These are phyloP conservation scores for Lycium barbarum DNA, from an alignment of 257 asterid species.

Conservation along the genomic window DNA sequence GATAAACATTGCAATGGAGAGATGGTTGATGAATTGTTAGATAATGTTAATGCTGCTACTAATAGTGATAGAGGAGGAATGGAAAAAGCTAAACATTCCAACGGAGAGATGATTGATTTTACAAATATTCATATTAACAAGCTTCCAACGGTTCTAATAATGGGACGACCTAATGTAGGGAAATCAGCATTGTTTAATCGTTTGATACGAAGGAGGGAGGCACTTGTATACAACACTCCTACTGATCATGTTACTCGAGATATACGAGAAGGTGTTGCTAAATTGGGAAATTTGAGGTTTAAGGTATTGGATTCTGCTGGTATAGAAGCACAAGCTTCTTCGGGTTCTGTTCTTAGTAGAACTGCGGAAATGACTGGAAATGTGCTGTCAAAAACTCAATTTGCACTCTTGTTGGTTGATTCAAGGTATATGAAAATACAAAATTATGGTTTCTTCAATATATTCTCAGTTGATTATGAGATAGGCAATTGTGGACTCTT, in stretches of 20 bases:
- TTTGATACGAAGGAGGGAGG: conserved; percentile 96
- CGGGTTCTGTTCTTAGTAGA: conserved; percentile 94
- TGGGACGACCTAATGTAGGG: conserved; percentile 98
- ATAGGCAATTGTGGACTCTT: neutral
- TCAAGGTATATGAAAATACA: conserved; percentile 50
- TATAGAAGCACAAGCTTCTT: conserved; percentile 96
- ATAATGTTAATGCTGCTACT: conserved; percentile 40
- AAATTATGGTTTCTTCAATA: neutral
- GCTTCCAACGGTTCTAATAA: conserved; percentile 80
- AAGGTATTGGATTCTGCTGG: conserved; percentile 97
- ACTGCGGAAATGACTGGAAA: conserved; percentile 90
- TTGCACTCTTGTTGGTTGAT: conserved; percentile 79
- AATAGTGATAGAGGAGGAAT: conserved; percentile 36
- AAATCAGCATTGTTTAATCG: conserved; percentile 94
- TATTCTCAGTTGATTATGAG: neutral
- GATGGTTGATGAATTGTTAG: conserved; percentile 31
- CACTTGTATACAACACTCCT: conserved; percentile 96
- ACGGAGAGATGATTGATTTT: conserved; percentile 67
- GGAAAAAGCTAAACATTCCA: conserved; percentile 39
- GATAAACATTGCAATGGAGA: no score
- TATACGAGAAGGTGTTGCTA: conserved; percentile 93
- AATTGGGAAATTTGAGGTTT: conserved; percentile 86
- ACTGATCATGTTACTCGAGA: conserved; percentile 96
- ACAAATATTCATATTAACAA: conserved; percentile 68
- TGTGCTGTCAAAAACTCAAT: conserved; percentile 71